These are phyloP conservation scores for Ascochyta rabiei DNA, from an alignment of 2,329 filamentous ascomycete genomes.

Conservation along the genomic window DNA sequence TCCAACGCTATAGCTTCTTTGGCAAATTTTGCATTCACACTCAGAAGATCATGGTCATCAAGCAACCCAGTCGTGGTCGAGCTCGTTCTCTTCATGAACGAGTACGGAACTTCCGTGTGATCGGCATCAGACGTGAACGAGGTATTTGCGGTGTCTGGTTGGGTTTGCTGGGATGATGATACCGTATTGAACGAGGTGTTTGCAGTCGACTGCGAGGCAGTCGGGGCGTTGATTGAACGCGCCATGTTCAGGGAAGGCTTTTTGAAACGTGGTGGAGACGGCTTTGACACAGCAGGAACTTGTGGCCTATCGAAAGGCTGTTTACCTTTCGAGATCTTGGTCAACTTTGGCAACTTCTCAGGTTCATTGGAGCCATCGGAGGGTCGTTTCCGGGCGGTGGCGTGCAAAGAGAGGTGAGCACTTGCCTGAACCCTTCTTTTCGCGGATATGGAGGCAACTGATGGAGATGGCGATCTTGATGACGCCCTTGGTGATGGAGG, in stretches of 20 bases:
- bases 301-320: conserved; percentile 21
- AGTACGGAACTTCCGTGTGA: background rate
- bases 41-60: conserved; percentile 21
- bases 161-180: conserved; percentile 33
- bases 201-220: conserved; percentile 20
- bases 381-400: conserved; percentile 28
- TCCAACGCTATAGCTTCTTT: conserved; percentile 5
- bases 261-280: conserved; percentile 23
- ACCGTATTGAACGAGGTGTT: conserved; percentile 33
- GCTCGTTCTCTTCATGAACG: conserved; percentile 18
- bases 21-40: conserved; percentile 11
- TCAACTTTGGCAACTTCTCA: conserved; percentile 35
- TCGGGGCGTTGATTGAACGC: conserved; percentile 24
- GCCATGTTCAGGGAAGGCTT: conserved; percentile 29
- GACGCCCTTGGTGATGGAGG: conserved; percentile 29
- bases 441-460: conserved; percentile 24
- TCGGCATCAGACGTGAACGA: conserved; percentile 33
- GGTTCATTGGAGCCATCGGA: conserved; percentile 25
- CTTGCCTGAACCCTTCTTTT: conserved; percentile 35
- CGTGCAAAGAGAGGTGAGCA: conserved; percentile 24
- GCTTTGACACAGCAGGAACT: background rate
- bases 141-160: conserved; percentile 25
- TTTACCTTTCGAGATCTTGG: conserved; percentile 33
- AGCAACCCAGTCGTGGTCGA: conserved; percentile 31
- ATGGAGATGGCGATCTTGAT: conserved; percentile 14